These are phyloP conservation scores for Sanguinoderma infundibulare DNA, from an alignment of 1,284 basidiomycete genomes.

Conservation along the genomic window DNA sequence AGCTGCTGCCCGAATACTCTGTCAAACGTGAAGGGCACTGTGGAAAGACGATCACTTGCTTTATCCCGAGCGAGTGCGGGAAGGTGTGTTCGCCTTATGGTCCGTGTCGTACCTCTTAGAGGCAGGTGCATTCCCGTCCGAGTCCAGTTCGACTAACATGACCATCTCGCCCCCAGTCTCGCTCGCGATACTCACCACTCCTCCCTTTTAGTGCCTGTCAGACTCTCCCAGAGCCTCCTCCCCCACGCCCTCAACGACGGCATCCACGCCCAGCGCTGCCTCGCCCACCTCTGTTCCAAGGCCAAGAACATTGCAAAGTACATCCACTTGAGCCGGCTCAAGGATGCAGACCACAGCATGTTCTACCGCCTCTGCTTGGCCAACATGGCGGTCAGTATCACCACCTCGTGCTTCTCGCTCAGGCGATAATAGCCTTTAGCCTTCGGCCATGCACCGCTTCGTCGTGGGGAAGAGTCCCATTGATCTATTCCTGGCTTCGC, in stretches of 20 bases:
- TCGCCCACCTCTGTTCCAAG: constrained; percentile 77
- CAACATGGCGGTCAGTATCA: constrained; percentile 57
- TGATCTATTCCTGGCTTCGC: neutral
- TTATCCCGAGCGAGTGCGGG: constrained; percentile 21
- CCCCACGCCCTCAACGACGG: constrained; percentile 63
- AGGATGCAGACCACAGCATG: constrained; percentile 70
- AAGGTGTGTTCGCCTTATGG: constrained; percentile 9
- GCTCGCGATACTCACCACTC: constrained; percentile 40
- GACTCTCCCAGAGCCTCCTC: constrained; percentile 59
- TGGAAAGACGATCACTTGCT: constrained; percentile 16
- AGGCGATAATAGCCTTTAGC: neutral
- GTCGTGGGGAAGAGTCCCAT: too few relatives aligned
- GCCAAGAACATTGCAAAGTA: constrained; percentile 79
- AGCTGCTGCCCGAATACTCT: constrained; percentile 10
- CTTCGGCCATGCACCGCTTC: neutral
- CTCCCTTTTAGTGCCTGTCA: constrained; percentile 32
- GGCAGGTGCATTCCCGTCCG: too few relatives aligned
- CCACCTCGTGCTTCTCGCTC: neutral
- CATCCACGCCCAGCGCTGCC: constrained; percentile 63
- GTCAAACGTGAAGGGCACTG: neutral
- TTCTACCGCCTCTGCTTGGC: constrained; percentile 76
- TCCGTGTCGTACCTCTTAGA: too few relatives aligned
- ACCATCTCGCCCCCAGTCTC: too few relatives aligned
- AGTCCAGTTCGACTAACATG: too few relatives aligned
- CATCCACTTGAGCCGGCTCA: constrained; percentile 79